These are phyloP conservation scores for Trichosporon ovoides DNA, from an alignment of 1,284 basidiomycete species.

Conservation along the genomic window DNA sequence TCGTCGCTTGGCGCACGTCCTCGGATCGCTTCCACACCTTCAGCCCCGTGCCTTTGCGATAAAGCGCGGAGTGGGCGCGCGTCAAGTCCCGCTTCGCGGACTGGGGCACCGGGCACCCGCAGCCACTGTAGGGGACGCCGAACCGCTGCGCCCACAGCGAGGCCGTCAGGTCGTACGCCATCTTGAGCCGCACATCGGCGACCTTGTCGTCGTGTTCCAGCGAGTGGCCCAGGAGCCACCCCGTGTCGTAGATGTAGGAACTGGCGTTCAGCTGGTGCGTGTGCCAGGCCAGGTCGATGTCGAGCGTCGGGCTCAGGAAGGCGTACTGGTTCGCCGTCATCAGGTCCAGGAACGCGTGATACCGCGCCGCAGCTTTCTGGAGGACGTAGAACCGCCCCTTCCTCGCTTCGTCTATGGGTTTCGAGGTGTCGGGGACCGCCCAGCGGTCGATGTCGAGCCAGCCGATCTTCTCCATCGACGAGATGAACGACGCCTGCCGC, in stretches of 20 bases:
- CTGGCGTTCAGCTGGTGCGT: slow-evolving; percentile 43
- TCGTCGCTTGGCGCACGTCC: not conserved
- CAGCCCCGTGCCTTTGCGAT: not conserved
- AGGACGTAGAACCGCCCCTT: slow-evolving; percentile 23
- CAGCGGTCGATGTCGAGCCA: slow-evolving; percentile 30
- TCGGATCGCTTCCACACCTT: slow-evolving; percentile 17
- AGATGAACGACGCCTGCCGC: slow-evolving; percentile 34
- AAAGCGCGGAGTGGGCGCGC: not conserved
- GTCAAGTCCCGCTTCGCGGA: not conserved
- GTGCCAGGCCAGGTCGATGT: slow-evolving; percentile 48
- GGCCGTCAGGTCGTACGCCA: slow-evolving; percentile 24
- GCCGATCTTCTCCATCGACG: slow-evolving; percentile 31
- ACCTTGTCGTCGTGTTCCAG: slow-evolving; percentile 39
- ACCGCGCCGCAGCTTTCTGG: slow-evolving; percentile 32
- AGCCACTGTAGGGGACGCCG: slow-evolving; percentile 16
- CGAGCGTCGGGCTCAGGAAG: slow-evolving; percentile 31
- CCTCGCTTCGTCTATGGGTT: too few relatives aligned
- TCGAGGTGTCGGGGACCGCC: too few relatives aligned
- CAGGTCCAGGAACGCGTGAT: slow-evolving; percentile 43
- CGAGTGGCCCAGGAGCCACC: slow-evolving; percentile 16
- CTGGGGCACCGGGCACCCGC: slow-evolving; percentile 12
- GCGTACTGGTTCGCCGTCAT: slow-evolving; percentile 19
- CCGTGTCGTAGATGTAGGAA: slow-evolving; percentile 30
- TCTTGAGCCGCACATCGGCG: slow-evolving; percentile 24
- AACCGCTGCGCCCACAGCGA: slow-evolving; percentile 27